A percentile compares a stretch with the other conserved stretches of the same genome.
phyloP scores from a whole-genome alignment of 345 rosid species.

The Arabidopsis arenosa region DNA sequence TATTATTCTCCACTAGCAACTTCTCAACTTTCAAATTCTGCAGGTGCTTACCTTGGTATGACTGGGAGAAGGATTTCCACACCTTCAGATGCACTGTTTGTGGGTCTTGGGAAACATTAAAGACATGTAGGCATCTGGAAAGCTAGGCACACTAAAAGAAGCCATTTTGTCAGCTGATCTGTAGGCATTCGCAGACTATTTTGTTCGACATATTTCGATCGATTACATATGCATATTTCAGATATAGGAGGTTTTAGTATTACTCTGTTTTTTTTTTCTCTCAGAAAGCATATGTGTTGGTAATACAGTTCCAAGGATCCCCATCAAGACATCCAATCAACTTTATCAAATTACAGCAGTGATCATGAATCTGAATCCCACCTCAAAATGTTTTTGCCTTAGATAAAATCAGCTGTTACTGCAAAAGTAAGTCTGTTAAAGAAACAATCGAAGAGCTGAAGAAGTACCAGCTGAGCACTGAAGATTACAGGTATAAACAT shows the following conservation, averaged over 20 bases:
- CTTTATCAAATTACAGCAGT: slow-evolving; percentile 61
- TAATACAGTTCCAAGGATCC: slow-evolving; percentile 73
- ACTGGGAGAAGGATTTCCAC: slow-evolving; percentile 86
- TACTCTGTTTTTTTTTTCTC: not conserved
- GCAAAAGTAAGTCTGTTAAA: slow-evolving; percentile 58
- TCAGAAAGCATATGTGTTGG: slow-evolving; percentile 29
- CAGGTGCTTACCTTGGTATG: slow-evolving; percentile 5
- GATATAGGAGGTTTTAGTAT: slow-evolving; percentile 11
- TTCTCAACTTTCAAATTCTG: too few relatives aligned
- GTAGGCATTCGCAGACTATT: slow-evolving; percentile 48
- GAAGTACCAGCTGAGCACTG: slow-evolving; percentile 62
- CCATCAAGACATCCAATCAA: slow-evolving; percentile 56
- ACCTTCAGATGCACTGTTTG: slow-evolving; percentile 83
- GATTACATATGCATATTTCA: slow-evolving; percentile 12
- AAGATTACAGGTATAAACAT: slow-evolving; percentile 59
- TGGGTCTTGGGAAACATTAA: slow-evolving; percentile 85
- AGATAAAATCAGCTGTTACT: slow-evolving; percentile 67
- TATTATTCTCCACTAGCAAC: too few relatives aligned
- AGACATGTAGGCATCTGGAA: slow-evolving; percentile 61
- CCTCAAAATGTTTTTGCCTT: slow-evolving; percentile 71
- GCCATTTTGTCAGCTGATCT: slow-evolving; percentile 64
- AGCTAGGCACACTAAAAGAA: slow-evolving; percentile 67
- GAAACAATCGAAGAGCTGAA: slow-evolving; percentile 76
- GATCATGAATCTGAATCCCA: slow-evolving; percentile 65
- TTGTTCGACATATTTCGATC: not conserved